Evolutionary conservation across 805 yeast genomes (phyloP).

Genomic region (Spathaspora arborariae): DNA sequence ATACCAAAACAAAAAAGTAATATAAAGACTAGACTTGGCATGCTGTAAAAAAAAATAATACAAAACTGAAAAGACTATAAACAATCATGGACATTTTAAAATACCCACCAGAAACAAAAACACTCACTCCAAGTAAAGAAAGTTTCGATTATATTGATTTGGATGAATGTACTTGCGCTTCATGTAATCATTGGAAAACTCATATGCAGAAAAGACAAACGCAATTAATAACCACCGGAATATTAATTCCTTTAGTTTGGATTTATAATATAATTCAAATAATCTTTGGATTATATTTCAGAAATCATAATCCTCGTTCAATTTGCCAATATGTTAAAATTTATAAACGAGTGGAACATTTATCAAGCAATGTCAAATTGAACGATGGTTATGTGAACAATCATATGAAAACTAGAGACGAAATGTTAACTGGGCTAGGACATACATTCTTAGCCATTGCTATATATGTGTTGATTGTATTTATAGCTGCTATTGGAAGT

Average conservation of each 20-base stretch:
- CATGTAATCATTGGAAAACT: constrained; percentile 7
- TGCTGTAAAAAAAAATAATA: background rate
- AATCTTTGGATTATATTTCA: constrained; percentile 4
- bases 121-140: background rate
- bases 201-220: background rate
- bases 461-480: constrained; percentile 7
- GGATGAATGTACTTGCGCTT: constrained; percentile 7
- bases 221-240: constrained; percentile 13
- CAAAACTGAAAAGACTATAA: background rate
- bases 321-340: constrained; percentile 8
- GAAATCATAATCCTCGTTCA: constrained; percentile 8
- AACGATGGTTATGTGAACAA: constrained; percentile 1
- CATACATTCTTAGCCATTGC: constrained; percentile 8
- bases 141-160: constrained; percentile 3
- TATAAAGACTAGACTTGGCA: background rate
- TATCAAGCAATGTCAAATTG: background rate
- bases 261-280: constrained; percentile 8
- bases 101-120: background rate
- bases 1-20: background rate
- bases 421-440: constrained; percentile 6
- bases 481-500: background rate
- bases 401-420: constrained; percentile 6
- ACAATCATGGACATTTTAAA: background rate
- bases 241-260: constrained; percentile 20
- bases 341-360: background rate